Conservation (phyloP, 768 basidiomycete genomes). For the Sistotremastrum niveocremeum region DNA sequence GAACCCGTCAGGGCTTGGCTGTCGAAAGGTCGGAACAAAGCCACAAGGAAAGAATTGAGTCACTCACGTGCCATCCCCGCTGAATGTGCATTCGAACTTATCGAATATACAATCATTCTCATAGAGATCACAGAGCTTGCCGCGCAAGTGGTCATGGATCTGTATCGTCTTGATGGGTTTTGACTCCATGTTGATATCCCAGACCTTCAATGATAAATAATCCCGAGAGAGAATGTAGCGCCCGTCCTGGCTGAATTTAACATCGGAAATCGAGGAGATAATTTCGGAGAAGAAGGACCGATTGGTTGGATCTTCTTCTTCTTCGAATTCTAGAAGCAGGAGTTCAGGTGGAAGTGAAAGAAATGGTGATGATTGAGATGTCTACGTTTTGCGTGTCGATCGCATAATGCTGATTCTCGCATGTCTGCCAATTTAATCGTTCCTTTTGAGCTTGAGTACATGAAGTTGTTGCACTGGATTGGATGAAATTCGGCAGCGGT, state of each 20-base stretch:
- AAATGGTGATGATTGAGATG: slow-evolving; percentile 17
- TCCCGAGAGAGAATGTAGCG: slow-evolving; percentile 94
- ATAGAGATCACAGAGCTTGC: slow-evolving; percentile 95
- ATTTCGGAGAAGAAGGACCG: slow-evolving; percentile 99
- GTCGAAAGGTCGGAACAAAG: slow-evolving; percentile 3
- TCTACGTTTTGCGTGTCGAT: slow-evolving; percentile 86
- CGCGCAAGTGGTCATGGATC: slow-evolving; percentile 94
- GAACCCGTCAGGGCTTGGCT: slow-evolving; percentile 98
- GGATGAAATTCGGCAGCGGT: slow-evolving; percentile 99
- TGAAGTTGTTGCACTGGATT: slow-evolving; percentile 92
- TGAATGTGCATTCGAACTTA: slow-evolving; percentile 98
- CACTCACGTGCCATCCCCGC: slow-evolving; percentile 81
- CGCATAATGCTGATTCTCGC: slow-evolving; percentile 95
- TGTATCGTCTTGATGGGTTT: slow-evolving; percentile 94
- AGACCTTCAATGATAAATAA: slow-evolving; percentile 96
- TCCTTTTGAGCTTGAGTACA: slow-evolving; percentile 99
- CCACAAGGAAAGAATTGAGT: slow-evolving; percentile 3
- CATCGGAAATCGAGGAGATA: slow-evolving; percentile 98
- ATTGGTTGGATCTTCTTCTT: slow-evolving; percentile 94
- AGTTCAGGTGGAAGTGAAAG: not conserved
- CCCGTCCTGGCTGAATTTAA: slow-evolving; percentile 97
- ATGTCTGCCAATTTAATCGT: slow-evolving; percentile 99
- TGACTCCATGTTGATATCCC: slow-evolving; percentile 99
- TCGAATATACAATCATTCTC: slow-evolving; percentile 99
- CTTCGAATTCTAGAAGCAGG: slow-evolving; percentile 71